Evolutionary conservation across 1,139 yeast species (phyloP).

Genomic region (Sugiyamaella paludigena): DNA sequence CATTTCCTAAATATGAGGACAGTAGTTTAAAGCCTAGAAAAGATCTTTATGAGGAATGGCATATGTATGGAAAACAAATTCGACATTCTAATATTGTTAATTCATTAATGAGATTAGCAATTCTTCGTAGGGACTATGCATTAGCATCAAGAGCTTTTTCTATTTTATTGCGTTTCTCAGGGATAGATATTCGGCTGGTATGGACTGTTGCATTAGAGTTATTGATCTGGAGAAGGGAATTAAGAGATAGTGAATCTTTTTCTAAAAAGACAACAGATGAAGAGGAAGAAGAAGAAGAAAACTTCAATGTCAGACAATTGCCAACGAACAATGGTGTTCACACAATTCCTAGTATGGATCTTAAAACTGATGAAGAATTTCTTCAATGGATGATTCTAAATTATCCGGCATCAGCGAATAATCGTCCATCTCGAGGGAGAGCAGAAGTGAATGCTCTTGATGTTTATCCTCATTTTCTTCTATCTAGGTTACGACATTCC

Average conservation of each 20-base stretch:
- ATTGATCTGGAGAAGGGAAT: conserved; percentile 31
- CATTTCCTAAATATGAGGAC: not conserved
- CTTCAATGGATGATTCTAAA: conserved; percentile 32
- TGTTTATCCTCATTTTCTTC: conserved; percentile 23
- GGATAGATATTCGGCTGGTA: conserved; percentile 44
- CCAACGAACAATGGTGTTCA: conserved; percentile 21
- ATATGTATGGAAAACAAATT: conserved; percentile 12
- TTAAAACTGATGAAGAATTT: conserved; percentile 29
- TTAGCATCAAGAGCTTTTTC: conserved; percentile 46
- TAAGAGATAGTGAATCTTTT: conserved; percentile 16
- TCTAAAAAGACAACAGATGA: not conserved
- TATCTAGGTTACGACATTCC: conserved; percentile 26
- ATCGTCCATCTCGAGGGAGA: not conserved
- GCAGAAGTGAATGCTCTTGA: not conserved
- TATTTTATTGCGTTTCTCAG: conserved; percentile 41
- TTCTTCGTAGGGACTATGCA: conserved; percentile 43
- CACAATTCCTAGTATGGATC: conserved; percentile 18
- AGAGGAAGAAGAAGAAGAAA: too few species aligned
- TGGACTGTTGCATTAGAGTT: conserved; percentile 50
- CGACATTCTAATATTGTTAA: conserved; percentile 30
- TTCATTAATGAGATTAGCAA: conserved; percentile 27
- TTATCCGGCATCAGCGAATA: conserved; percentile 19
- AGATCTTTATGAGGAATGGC: not conserved
- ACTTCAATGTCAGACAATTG: not conserved
- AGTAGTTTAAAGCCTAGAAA: not conserved